These are phyloP conservation scores for Talaromyces verruculosus DNA, from an alignment of 2,329 filamentous ascomycete species.

Conservation along the genomic window DNA sequence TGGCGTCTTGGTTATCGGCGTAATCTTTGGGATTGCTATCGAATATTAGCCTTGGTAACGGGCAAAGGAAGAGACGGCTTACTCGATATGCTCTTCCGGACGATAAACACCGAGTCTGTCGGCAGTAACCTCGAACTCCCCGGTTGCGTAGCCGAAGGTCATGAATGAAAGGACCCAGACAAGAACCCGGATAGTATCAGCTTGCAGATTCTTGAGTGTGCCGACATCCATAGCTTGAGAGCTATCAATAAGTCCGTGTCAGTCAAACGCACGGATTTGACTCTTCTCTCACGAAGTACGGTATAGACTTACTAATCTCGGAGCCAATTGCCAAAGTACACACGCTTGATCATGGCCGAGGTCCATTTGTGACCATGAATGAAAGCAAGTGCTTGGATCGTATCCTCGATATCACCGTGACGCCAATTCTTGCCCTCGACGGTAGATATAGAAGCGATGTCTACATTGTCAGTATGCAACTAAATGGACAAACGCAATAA, in stretches of 20 bases:
- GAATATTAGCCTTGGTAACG: neutral
- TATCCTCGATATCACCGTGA: conserved; percentile 73
- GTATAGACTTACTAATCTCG: conserved; percentile 63
- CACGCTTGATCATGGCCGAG: conserved; percentile 71
- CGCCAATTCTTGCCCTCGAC: conserved; percentile 55
- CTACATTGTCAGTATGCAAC: conserved; percentile 29
- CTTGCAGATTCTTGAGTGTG: conserved; percentile 74
- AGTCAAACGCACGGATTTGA: neutral
- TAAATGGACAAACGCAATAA: too few relatives aligned
- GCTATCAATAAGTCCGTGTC: conserved; percentile 26
- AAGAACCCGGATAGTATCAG: conserved; percentile 73
- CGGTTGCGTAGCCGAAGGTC: conserved; percentile 80
- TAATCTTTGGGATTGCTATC: conserved; percentile 74
- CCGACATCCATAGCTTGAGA: conserved; percentile 80
- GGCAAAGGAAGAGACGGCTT: conserved; percentile 18
- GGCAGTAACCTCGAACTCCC: conserved; percentile 79
- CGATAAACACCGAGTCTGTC: conserved; percentile 78
- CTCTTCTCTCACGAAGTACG: accelerated
- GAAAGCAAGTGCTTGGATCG: conserved; percentile 74
- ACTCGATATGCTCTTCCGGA: conserved; percentile 63
- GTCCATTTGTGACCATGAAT: conserved; percentile 83
- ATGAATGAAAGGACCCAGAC: conserved; percentile 82
- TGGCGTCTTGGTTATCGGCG: conserved; percentile 81
- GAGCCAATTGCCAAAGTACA: conserved; percentile 85
- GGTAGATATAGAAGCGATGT: conserved; percentile 52